Evolutionary conservation across 2,329 filamentous ascomycete genomes (phyloP).

Genomic region (Allantophomopsis cytisporea): DNA sequence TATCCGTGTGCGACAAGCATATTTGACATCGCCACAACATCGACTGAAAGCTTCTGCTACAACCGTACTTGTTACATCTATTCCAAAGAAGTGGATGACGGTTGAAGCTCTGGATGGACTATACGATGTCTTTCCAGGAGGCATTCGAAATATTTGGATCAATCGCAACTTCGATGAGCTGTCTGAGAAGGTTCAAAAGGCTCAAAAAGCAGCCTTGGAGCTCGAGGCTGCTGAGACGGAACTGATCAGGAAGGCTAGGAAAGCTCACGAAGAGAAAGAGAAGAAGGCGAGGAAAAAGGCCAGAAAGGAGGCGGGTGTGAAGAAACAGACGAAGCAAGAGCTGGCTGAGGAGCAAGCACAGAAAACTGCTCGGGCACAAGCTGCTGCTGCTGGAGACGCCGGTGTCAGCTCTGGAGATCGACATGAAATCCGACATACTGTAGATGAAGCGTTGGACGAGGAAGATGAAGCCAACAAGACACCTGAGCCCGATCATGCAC

Average conservation of each 20-base stretch:
- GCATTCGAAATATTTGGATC: constrained; percentile 91
- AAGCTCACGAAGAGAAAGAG: constrained; percentile 56
- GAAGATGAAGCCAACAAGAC: constrained; percentile 7
- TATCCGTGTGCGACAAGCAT: constrained; percentile 86
- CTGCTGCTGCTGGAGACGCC: constrained; percentile 27
- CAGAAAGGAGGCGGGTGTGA: constrained; percentile 39
- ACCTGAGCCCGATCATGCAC: constrained; percentile 7
- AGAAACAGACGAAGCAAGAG: constrained; percentile 26
- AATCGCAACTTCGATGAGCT: constrained; percentile 80
- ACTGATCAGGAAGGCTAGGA: constrained; percentile 68
- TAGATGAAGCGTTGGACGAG: constrained; percentile 27
- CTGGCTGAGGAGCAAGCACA: constrained; percentile 20
- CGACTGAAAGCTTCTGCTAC: constrained; percentile 87
- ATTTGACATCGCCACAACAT: constrained; percentile 88
- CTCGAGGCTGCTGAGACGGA: constrained; percentile 78
- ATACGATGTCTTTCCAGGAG: constrained; percentile 93
- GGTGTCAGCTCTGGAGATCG: constrained; percentile 38
- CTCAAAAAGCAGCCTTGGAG: constrained; percentile 54
- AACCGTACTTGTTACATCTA: constrained; percentile 83
- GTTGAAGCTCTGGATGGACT: constrained; percentile 69
- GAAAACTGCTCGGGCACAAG: constrained; percentile 23
- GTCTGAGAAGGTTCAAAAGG: constrained; percentile 67
- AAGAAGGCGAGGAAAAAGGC: constrained; percentile 23
- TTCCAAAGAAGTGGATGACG: constrained; percentile 82
- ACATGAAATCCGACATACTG: constrained; percentile 36